Base-by-base conservation (phyloP, 768 basidiomycete genomes). In the Cystobasidium ongulense region DNA sequence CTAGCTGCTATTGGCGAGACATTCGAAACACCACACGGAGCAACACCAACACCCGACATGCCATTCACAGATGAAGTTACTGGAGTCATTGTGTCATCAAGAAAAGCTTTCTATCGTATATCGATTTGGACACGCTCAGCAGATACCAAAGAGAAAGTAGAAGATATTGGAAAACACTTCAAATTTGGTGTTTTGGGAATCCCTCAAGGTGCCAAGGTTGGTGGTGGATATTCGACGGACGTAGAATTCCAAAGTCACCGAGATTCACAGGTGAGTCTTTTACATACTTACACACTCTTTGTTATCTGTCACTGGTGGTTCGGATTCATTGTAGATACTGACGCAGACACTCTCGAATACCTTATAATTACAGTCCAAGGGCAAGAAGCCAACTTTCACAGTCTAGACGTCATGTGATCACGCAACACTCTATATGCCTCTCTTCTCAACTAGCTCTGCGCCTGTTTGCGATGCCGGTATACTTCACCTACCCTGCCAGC, bases 1-100 rank as follows among this genome's bases (percentile, higher is more conserved):
- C 88, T 99, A 73, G 96, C 96, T 74, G 96, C 95, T 54, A 99
- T 99, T 77, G 96, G 96, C 66, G 96, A 99, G 83, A 99, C 93
- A 0, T 97, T 96, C 81, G 96, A 98, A 82, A 92, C 94, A 18
- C 86, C 88, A 67, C 85, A 91, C 61, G 54, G 81, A 35, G 5
- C 54, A 81, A 21, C 84, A 83, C 46, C 77, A 66, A 35, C 76
- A 71, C 61, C 83, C 83, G 8, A 84, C 85, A 76, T 87, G 39
- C 76, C 68, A 54, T 85, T 76, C 66, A 63, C 75, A 23, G 77
- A 78, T 75, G 76, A 79, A 62, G 83, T 86, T 65, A 97, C 94
- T 0, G 93, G 93, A 63, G 93, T 96, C 64, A 98, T 99, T 78
- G 89, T 97, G 57, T 94, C 91, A 3, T 88, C 91, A 53, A 89